These are phyloP conservation scores for Bonia amplexicaulis DNA, from an alignment of 176 grass and related monocot species.

Conservation along the genomic window DNA sequence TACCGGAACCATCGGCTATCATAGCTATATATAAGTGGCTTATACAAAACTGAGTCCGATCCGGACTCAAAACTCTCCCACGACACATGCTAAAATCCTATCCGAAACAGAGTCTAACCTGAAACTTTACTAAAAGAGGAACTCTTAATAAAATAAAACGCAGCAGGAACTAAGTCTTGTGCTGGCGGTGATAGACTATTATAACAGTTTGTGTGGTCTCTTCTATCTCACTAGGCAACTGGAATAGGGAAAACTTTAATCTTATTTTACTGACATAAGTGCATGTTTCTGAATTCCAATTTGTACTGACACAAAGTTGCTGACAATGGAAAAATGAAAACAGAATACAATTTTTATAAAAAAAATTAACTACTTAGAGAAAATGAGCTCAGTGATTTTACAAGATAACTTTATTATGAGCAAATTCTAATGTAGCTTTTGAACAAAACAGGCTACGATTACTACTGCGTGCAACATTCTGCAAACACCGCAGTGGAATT, in stretches of 20 bases:
- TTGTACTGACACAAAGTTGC: neutral
- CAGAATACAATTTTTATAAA: neutral
- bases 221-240: neutral
- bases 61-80: too few species aligned
- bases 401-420: neutral
- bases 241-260: neutral
- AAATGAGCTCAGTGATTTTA: neutral
- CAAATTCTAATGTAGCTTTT: constrained; percentile 12
- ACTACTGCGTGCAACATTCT: constrained; percentile 59
- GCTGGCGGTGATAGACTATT: too few species aligned
- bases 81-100: too few species aligned
- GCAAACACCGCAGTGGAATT: constrained; percentile 65
- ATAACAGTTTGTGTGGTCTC: neutral
- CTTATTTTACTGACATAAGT: neutral
- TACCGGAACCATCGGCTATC: too few species aligned
- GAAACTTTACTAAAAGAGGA: too few species aligned
- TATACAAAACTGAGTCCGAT: too few species aligned
- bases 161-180: too few species aligned
- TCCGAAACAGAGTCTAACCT: too few species aligned
- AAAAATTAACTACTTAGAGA: neutral
- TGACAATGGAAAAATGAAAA: neutral
- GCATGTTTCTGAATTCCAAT: neutral
- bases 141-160: too few species aligned
- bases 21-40: too few species aligned
- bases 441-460: constrained; percentile 54